Evolutionary conservation across 306 rosid species (phyloP), one percentile per base, ranked within the genome.

Genomic region (Prunus kanzakura): DNA sequence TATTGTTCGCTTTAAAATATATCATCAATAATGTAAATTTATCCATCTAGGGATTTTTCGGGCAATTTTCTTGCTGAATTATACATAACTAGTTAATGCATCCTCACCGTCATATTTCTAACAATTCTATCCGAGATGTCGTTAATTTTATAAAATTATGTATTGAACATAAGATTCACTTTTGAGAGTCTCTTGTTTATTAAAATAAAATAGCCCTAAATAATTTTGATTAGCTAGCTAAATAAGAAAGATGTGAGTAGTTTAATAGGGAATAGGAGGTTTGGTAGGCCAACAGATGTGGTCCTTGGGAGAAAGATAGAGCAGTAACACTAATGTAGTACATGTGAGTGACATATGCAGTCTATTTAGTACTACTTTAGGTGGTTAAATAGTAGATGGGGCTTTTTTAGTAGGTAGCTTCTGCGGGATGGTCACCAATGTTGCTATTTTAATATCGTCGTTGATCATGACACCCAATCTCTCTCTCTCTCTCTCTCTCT

Each of bases 271-370:
- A 80, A 83, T 67, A 76, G 43, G 76, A 6, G 72, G 65, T 45
- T 69, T 79, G 92, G 92, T 88, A 83, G 91, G 90, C 87, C 90
- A 89, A 86, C 82, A 56, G 75, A 81, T 79, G 82, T 71, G 75
- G 82, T 84, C 82, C 81, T 73, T 77, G 57, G 57, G 62, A 66
- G 74, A 82, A 80, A 83, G 78, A 77, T 81, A 78, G 80, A 81
- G 54, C 52, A 80, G 49, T 76, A 89, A 84, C 88, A 82, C 73
- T 78, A 23, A 68, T 73, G 64, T 79, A 73, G 77, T 77, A 80
- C 89, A 85, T 76, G 88, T 81, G 74, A 83, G 88, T 81, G 74
- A 83, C 89, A 88, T 73, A 83, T 76, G 72, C 79, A 45, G 72
- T 69, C 76, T 84, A 78, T 80, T 83, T 73, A 75, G 82, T 73